Evolutionary conservation across 768 basidiomycete species (phyloP).

Genomic region (Royoungia palumana): DNA sequence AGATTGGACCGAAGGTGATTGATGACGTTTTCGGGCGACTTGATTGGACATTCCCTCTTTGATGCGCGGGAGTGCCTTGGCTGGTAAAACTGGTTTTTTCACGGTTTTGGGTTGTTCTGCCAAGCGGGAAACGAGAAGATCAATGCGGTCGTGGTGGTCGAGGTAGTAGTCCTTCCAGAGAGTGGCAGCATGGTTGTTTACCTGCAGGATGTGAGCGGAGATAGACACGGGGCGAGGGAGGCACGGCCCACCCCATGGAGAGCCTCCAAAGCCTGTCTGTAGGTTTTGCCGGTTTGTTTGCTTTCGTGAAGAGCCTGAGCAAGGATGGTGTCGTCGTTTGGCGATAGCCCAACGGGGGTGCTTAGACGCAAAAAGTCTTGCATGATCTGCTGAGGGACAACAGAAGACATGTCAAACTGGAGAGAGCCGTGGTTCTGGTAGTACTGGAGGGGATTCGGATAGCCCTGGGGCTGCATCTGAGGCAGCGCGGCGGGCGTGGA

Average conservation of each 20-base stretch:
- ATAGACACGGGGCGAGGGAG: neutral
- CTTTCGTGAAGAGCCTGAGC: constrained; percentile 44
- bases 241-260: constrained; percentile 56
- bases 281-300: constrained; percentile 43
- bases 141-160: constrained; percentile 61
- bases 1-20: constrained; percentile 11
- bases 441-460: constrained; percentile 17
- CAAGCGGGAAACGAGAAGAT: constrained; percentile 34
- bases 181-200: constrained; percentile 49
- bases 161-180: constrained; percentile 82
- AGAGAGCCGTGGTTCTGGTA: constrained; percentile 18
- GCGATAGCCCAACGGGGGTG: constrained; percentile 46
- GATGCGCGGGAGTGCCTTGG: constrained; percentile 6
- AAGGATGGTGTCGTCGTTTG: constrained; percentile 57
- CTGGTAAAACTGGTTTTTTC: constrained; percentile 27
- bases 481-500: constrained; percentile 28
- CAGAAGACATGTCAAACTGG: constrained; percentile 33
- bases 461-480: constrained; percentile 19
- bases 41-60: constrained; percentile 19
- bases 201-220: constrained; percentile 17
- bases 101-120: constrained; percentile 26
- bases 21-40: constrained; percentile 37
- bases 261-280: constrained; percentile 63
- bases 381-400: constrained; percentile 49
- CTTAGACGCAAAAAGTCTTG: constrained; percentile 56